phyloP scores from a whole-genome alignment of 352 stramenopile species.

The Phytophthora pistaciae region DNA sequence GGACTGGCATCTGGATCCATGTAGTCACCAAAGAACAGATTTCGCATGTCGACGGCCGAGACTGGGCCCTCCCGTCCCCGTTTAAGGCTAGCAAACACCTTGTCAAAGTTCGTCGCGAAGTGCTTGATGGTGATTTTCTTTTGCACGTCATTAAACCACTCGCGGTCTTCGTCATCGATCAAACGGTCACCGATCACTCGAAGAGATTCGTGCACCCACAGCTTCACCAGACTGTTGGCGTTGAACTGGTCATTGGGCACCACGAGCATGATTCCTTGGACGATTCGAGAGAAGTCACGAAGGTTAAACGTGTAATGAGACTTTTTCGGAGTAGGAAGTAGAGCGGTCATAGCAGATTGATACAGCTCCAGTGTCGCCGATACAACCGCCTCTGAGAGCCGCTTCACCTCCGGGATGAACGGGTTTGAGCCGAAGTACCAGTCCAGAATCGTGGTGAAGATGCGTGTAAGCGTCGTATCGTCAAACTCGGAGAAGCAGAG shows the following conservation, averaged over 20 bases:
- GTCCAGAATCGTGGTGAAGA: constrained; percentile 93
- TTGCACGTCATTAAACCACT: constrained; percentile 93
- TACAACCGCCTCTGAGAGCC: constrained; percentile 82
- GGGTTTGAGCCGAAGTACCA: constrained; percentile 82
- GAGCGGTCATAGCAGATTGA: constrained; percentile 77
- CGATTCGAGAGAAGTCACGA: constrained; percentile 93
- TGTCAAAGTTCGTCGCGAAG: constrained; percentile 90
- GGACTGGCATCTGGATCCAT: constrained; percentile 80
- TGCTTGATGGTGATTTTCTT: constrained; percentile 91
- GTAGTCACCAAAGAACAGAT: constrained; percentile 96
- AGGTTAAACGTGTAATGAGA: constrained; percentile 98
- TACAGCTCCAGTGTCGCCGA: constrained; percentile 94
- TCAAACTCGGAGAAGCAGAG: constrained; percentile 96
- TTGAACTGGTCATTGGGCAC: constrained; percentile 85
- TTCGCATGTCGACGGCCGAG: constrained; percentile 84
- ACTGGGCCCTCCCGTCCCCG: constrained; percentile 75
- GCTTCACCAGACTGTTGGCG: constrained; percentile 84
- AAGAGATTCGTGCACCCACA: constrained; percentile 96
- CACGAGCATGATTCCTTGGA: constrained; percentile 95
- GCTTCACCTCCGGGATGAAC: constrained; percentile 81
- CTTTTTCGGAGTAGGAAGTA: constrained; percentile 95
- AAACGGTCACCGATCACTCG: constrained; percentile 96
- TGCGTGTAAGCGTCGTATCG: constrained; percentile 91
- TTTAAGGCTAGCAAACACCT: constrained; percentile 87
- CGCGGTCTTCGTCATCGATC: constrained; percentile 92